Evolutionary conservation across 768 basidiomycete genomes (phyloP).

Genomic region (Rickenella mellea): DNA sequence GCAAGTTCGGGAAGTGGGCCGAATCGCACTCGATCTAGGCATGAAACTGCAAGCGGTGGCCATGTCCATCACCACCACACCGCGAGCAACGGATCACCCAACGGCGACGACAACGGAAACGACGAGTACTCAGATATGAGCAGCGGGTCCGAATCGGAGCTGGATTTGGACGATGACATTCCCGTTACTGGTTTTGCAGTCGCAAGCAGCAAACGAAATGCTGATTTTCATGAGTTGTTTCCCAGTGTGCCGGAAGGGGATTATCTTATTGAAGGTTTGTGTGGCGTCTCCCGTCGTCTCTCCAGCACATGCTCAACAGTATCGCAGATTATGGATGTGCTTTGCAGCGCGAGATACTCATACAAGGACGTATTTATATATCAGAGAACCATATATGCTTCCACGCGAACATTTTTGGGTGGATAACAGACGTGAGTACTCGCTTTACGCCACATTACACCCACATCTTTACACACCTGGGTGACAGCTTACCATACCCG

Average conservation of each 20-base stretch:
- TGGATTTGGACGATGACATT: constrained; percentile 57
- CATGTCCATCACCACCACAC: too few relatives aligned
- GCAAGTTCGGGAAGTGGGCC: neutral
- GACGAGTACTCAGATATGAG: constrained; percentile 9
- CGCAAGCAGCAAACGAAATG: constrained; percentile 88
- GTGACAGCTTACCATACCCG: constrained; percentile 72
- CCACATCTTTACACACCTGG: constrained; percentile 4
- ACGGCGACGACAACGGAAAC: constrained; percentile 22
- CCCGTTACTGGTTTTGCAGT: constrained; percentile 96
- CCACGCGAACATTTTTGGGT: constrained; percentile 98
- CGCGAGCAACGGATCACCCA: constrained; percentile 4
- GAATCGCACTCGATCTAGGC: constrained; percentile 10
- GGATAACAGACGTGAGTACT: constrained; percentile 86
- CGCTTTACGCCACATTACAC: neutral
- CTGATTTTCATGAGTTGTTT: constrained; percentile 94
- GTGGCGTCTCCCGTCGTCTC: constrained; percentile 1
- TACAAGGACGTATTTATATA: constrained; percentile 93
- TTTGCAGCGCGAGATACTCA: constrained; percentile 88
- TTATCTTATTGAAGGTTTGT: constrained; percentile 92
- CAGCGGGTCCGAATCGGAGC: constrained; percentile 22
- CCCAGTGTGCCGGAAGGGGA: constrained; percentile 85
- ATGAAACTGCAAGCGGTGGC: constrained; percentile 11
- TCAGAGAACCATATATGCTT: constrained; percentile 99
- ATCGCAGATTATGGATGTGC: constrained; percentile 92
- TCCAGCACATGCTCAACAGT: constrained; percentile 1